These are phyloP conservation scores for Turnera subulata DNA, from an alignment of 345 rosid genomes.

Conservation along the genomic window DNA sequence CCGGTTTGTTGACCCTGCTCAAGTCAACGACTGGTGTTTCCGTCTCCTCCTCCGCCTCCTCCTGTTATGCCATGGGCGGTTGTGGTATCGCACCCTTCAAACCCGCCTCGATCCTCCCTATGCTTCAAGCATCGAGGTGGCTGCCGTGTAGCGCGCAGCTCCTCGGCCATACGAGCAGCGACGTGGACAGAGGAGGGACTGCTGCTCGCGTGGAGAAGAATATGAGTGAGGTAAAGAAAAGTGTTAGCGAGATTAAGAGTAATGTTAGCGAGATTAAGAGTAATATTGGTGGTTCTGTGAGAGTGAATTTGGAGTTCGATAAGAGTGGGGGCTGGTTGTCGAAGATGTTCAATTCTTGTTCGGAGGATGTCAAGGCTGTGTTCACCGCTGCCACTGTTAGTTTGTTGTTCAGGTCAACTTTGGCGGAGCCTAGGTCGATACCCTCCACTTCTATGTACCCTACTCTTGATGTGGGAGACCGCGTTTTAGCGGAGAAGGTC, in stretches of 20 bases:
- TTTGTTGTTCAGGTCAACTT: conserved; percentile 61
- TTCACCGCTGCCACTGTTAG: conserved; percentile 77
- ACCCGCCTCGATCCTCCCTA: conserved; percentile 58
- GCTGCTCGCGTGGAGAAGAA: not conserved
- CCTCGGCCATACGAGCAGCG: conserved; percentile 29
- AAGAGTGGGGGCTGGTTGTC: conserved; percentile 57
- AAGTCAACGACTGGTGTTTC: conserved; percentile 42
- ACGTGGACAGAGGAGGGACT: conserved; percentile 46
- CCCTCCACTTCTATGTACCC: conserved; percentile 83
- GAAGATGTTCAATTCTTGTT: conserved; percentile 41
- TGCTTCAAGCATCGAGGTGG: conserved; percentile 73
- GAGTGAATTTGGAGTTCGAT: conserved; percentile 21
- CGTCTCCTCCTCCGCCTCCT: conserved; percentile 14
- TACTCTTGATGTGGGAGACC: conserved; percentile 80
- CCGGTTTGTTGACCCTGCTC: conserved; percentile 52
- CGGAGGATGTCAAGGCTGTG: conserved; percentile 86
- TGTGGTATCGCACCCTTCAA: conserved; percentile 56
- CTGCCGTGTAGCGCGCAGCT: conserved; percentile 54
- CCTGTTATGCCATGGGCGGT: conserved; percentile 15
- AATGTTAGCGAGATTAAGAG: not conserved
- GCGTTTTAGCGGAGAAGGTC: conserved; percentile 91
- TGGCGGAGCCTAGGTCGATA: conserved; percentile 88
- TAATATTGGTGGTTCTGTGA: conserved; percentile 27
- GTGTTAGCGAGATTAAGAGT: not conserved
- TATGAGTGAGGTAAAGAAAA: too few relatives aligned